A percentile compares a stretch with the other conserved stretches of the same genome.
Evolutionary conservation across 495 filamentous ascomycete genomes (phyloP).

Genomic region (Penicillium goetzii): DNA sequence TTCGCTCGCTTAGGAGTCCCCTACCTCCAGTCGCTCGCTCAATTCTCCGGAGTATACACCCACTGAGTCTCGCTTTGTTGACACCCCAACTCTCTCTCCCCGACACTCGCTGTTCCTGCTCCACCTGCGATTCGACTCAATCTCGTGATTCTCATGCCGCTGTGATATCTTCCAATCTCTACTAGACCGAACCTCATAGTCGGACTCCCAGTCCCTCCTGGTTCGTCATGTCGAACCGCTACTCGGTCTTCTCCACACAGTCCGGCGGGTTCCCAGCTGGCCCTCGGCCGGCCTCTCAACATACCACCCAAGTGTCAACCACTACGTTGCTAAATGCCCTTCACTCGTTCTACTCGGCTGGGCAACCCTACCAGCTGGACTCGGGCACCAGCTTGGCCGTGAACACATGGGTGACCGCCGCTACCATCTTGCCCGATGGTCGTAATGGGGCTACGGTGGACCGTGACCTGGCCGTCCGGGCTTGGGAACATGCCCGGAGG

Average conservation of each 20-base stretch:
- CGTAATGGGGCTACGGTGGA: constrained; percentile 78
- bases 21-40: constrained; percentile 33
- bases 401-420: constrained; percentile 89
- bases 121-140: constrained; percentile 13
- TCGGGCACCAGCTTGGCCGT: constrained; percentile 91
- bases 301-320: constrained; percentile 82
- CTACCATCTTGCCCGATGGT: constrained; percentile 65
- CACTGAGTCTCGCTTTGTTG: constrained; percentile 17
- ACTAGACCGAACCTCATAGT: background rate
- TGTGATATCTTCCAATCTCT: background rate
- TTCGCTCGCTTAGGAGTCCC: constrained; percentile 17
- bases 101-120: constrained; percentile 2
- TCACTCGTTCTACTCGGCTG: constrained; percentile 84
- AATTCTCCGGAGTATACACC: constrained; percentile 26
- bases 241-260: constrained; percentile 82
- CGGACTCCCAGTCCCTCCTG: constrained; percentile 3
- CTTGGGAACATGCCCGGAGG: constrained; percentile 95
- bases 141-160: constrained; percentile 1
- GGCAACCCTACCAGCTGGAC: constrained; percentile 80
- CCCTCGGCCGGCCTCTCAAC: constrained; percentile 62
- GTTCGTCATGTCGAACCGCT: constrained; percentile 72
- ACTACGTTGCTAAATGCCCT: constrained; percentile 89
- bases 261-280: constrained; percentile 60
- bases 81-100: constrained; percentile 4
- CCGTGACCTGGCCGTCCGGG: constrained; percentile 72